phyloP scores from a whole-genome alignment of 2,329 filamentous ascomycete genomes.

The Fusarium chaquense region DNA sequence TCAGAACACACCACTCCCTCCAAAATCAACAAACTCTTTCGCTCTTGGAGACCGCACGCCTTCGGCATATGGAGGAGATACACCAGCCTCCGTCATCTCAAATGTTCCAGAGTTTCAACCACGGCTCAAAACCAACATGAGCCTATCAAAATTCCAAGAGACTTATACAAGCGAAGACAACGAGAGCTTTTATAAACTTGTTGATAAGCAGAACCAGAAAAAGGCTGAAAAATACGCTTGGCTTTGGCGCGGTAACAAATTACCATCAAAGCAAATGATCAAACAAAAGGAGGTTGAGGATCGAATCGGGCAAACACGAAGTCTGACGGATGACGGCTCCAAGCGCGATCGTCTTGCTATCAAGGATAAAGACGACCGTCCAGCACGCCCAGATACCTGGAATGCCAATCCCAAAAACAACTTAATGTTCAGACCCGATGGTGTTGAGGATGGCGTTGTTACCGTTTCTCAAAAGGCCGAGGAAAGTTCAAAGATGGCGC shows the following conservation, averaged over 20 bases:
- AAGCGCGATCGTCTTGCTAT: conserved; percentile 71
- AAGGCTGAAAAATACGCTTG: conserved; percentile 86
- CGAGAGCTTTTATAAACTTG: conserved; percentile 91
- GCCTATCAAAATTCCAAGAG: conserved; percentile 85
- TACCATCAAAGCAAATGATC: conserved; percentile 82
- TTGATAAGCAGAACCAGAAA: conserved; percentile 91
- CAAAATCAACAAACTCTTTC: conserved; percentile 37
- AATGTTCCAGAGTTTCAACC: conserved; percentile 56
- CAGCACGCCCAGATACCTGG: conserved; percentile 83
- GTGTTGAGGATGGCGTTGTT: conserved; percentile 67
- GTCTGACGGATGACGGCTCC: conserved; percentile 68
- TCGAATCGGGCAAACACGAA: conserved; percentile 60
- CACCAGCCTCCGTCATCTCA: conserved; percentile 71
- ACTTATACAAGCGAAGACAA: conserved; percentile 99
- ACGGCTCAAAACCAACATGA: conserved; percentile 79
- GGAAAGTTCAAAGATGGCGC: conserved; percentile 76
- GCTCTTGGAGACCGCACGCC: conserved; percentile 67
- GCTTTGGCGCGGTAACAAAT: conserved; percentile 89
- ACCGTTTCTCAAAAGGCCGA: conserved; percentile 78
- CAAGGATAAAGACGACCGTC: conserved; percentile 75
- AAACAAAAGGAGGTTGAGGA: conserved; percentile 73
- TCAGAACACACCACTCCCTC: conserved; percentile 42
- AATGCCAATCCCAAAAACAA: conserved; percentile 79
- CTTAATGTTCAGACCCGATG: conserved; percentile 86
- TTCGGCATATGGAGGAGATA: conserved; percentile 76